Percentiles rank a stretch among this genome's conserved stretches.
These are phyloP conservation scores for Eutrema japonicum DNA, from an alignment of 345 rosid genomes.

Conservation along the genomic window DNA sequence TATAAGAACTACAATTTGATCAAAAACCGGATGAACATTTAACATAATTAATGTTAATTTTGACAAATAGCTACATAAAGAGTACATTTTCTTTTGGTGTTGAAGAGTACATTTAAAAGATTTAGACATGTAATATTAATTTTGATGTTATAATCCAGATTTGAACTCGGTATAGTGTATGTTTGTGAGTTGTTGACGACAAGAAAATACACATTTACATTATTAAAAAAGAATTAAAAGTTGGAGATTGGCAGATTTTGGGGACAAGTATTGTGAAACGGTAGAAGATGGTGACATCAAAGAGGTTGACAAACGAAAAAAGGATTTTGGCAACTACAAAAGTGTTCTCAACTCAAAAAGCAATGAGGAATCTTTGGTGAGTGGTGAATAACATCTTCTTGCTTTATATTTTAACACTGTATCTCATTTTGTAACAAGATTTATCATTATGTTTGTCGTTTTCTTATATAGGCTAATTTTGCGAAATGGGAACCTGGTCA, in stretches of 20 bases:
- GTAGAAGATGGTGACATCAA: constrained; percentile 37
- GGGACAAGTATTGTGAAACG: constrained; percentile 52
- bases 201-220: no score
- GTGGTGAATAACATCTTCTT: constrained; percentile 36
- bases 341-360: constrained; percentile 65
- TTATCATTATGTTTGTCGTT: constrained; percentile 21
- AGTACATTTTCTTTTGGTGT: not conserved
- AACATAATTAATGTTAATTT: not conserved
- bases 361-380: constrained; percentile 73
- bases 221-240: constrained; percentile 16
- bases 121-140: not conserved
- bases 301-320: constrained; percentile 43
- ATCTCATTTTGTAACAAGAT: not conserved
- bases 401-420: constrained; percentile 2
- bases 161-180: not conserved
- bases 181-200: no score
- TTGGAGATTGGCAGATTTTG: constrained; percentile 56
- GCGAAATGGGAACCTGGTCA: constrained; percentile 91
- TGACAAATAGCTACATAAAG: not conserved
- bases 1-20: constrained; percentile 1
- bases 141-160: not conserved
- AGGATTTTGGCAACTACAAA: constrained; percentile 52
- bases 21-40: not conserved
- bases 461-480: constrained; percentile 60
- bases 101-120: not conserved